Percentiles rank a stretch among this genome's conserved stretches.
phyloP scores from a whole-genome alignment of 345 rosid genomes.

The Eucalyptus erythrocorys region DNA sequence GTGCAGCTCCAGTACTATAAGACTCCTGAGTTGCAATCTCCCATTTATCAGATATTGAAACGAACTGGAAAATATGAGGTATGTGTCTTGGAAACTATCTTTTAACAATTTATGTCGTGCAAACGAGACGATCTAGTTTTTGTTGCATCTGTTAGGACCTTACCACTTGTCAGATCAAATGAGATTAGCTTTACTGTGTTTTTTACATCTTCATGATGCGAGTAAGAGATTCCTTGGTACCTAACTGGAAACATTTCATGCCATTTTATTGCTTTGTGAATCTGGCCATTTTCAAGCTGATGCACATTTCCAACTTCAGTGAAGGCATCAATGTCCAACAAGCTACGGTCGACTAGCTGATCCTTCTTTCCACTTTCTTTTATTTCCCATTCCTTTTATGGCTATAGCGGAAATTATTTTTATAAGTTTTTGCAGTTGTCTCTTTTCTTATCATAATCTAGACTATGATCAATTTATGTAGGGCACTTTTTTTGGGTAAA shows the following conservation, averaged over 20 bases:
- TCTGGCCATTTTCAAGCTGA: neutral
- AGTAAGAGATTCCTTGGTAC: neutral
- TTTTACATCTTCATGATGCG: neutral
- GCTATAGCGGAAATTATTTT: neutral
- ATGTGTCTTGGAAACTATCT: neutral
- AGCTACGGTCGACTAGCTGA: neutral
- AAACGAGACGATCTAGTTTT: neutral
- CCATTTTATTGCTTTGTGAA: neutral
- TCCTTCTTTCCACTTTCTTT: neutral
- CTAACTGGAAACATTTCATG: neutral
- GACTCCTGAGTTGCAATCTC: slow-evolving; percentile 76
- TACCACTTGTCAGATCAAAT: neutral
- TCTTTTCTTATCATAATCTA: neutral
- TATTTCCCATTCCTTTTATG: neutral
- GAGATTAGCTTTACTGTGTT: neutral
- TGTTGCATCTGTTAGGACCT: neutral
- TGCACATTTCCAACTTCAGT: neutral
- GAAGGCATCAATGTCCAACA: neutral
- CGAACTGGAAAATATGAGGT: slow-evolving; percentile 79
- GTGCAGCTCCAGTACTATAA: slow-evolving; percentile 56
- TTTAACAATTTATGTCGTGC: neutral
- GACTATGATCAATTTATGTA: neutral
- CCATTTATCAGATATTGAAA: slow-evolving; percentile 60
- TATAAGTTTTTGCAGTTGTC: neutral
- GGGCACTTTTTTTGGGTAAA: neutral